Conservation (phyloP, 2,329 filamentous ascomycete species). For the Xylariaceae sp. region DNA sequence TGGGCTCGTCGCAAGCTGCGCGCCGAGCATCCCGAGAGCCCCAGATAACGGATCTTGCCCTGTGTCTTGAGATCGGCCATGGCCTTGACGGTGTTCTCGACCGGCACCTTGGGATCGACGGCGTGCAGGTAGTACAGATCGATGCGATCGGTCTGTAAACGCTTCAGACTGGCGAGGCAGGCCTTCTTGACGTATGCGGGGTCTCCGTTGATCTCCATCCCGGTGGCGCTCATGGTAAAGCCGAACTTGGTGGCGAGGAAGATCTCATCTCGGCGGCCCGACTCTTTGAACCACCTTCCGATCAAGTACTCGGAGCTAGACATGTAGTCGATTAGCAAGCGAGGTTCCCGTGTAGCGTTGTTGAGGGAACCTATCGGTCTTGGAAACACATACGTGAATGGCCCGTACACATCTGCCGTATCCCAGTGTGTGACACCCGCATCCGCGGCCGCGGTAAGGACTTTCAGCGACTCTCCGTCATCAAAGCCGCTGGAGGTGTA, state of each 20-base stretch:
- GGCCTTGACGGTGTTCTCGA: conserved; percentile 44
- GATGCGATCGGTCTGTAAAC: conserved; percentile 46
- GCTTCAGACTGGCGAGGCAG: conserved; percentile 36
- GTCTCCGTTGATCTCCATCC: conserved; percentile 20
- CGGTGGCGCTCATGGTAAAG: conserved; percentile 28
- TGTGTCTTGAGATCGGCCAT: conserved; percentile 43
- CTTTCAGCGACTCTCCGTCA: conserved; percentile 25
- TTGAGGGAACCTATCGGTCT: not conserved
- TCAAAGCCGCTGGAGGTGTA: conserved; percentile 31
- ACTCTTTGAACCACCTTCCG: conserved; percentile 38
- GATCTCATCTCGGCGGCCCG: conserved; percentile 42
- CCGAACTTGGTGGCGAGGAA: conserved; percentile 52
- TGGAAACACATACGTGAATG: conserved; percentile 30
- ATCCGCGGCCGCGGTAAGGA: conserved; percentile 26
- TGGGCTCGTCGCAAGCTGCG: conserved; percentile 43
- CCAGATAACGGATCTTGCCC: conserved; percentile 49
- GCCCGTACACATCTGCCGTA: conserved; percentile 33
- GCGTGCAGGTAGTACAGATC: conserved; percentile 52
- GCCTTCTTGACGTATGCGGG: conserved; percentile 28
- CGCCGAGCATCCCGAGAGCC: conserved; percentile 43
- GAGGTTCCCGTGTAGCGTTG: no score
- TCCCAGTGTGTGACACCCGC: conserved; percentile 30
- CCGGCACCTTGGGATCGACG: conserved; percentile 40
- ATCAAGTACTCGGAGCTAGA: conserved; percentile 38
- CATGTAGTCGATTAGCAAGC: not conserved